Base-by-base conservation (phyloP, 139 green algal genomes). In the Nannochloris sp. region DNA sequence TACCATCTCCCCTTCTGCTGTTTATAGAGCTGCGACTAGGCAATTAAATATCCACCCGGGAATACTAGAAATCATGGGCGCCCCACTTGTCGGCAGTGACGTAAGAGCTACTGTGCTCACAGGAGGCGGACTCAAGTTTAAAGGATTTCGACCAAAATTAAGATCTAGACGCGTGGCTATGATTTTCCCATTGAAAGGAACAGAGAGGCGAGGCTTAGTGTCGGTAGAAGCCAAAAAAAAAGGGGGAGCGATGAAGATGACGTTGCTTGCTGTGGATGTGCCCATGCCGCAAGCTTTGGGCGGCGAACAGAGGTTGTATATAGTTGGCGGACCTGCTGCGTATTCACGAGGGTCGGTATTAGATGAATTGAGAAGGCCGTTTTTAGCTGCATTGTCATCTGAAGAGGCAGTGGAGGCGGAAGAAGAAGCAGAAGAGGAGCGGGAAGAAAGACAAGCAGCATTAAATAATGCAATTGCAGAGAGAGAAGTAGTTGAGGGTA, bases 211-310 rank as follows among this genome's bases (percentile, higher is more conserved):
- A 24, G 87, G 87, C 23, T 66, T 94, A 36, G 87, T 83, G 27
- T 91, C 84, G 1, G 47, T 94, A 46, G 87, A 94, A 61, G 87
- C 78, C 44, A 92, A 92, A 67, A 86, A 86, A 60, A 65, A 32
- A 25, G 12, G 73, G 82, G 75, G 87, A 83, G 24, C 84, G 72
- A 60, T 94, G 89, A 72, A 39, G 34, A 13, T 95, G 76, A 90
- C 81, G 39, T 80, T 87, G 61, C 73, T 92, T 55, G 87, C 85
- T 13, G 73, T 90, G 15, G 85, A 91, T 36, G 71, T 91, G 48
- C 77, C 80, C 1, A 74, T 70, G 13, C 64, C 71, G 8, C 56
- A 53, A 25, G 27, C 61, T 14, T 13, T 24, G 44, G 71, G 73
- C 4, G 30, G 54, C 23, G 74, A 85, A 55, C 64, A 83, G 58